Evolutionary conservation across 208 protist species (phyloP).

Genomic region (Trypanosoma platydactyli): DNA sequence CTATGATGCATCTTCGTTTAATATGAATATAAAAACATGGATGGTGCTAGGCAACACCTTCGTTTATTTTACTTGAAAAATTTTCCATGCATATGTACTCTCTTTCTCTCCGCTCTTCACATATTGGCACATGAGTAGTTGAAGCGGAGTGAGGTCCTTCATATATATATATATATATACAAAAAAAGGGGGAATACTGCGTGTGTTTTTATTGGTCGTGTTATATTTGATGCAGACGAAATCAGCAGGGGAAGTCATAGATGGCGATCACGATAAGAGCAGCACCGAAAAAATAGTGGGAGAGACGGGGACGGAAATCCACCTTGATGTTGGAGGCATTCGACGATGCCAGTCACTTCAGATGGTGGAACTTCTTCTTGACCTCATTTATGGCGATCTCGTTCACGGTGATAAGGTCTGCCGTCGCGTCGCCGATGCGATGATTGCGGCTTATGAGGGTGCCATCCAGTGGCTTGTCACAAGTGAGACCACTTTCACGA

Average conservation of each 20-base stretch:
- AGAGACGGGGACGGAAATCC: not conserved
- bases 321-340: not conserved
- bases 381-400: slow-evolving; percentile 66
- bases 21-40: not conserved
- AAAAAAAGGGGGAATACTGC: no score
- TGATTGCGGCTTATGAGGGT: slow-evolving; percentile 39
- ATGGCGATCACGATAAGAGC: no score
- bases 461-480: slow-evolving; percentile 35
- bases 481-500: slow-evolving; percentile 23
- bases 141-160: no score
- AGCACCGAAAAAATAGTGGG: not conserved
- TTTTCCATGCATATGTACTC: no score
- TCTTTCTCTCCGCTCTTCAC: no score
- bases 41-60: no score
- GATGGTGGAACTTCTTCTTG: slow-evolving; percentile 56
- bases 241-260: no score
- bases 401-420: slow-evolving; percentile 44
- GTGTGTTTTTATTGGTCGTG: no score
- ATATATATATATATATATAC: no score
- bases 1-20: not conserved
- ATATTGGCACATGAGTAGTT: no score
- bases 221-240: no score
- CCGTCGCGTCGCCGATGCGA: slow-evolving; percentile 37
- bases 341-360: slow-evolving; percentile 16
- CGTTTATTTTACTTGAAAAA: no score